Conservation (phyloP, 371 early-diverging fungal species). For the Mucor indicus region DNA sequence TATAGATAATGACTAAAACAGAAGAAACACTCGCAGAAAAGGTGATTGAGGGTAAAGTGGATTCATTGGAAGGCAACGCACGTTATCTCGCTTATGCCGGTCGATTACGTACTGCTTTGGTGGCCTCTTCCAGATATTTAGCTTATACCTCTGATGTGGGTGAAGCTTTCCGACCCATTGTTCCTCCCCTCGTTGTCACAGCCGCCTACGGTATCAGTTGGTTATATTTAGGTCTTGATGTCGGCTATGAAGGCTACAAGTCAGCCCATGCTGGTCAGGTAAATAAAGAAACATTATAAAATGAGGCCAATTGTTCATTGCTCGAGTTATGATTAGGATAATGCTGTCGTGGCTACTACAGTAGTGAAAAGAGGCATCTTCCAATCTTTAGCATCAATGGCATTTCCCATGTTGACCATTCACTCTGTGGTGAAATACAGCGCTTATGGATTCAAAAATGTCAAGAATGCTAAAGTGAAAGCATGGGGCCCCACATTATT, state of each 20-base stretch:
- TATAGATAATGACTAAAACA: neutral
- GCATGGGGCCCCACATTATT: conserved; percentile 67
- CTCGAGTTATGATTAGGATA: conserved; percentile 19
- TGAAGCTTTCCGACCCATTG: conserved; percentile 77
- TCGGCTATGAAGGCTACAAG: conserved; percentile 71
- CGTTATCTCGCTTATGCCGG: conserved; percentile 69
- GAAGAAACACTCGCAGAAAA: conserved; percentile 17
- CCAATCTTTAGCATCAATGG: conserved; percentile 70
- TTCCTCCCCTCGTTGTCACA: conserved; percentile 54
- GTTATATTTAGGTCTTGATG: conserved; percentile 64
- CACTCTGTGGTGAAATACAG: conserved; percentile 73
- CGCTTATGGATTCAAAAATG: conserved; percentile 54
- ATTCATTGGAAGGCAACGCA: conserved; percentile 53
- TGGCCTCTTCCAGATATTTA: conserved; percentile 59
- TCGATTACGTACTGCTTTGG: conserved; percentile 57
- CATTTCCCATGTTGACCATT: conserved; percentile 71
- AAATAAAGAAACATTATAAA: too few relatives aligned
- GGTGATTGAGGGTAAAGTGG: conserved; percentile 42
- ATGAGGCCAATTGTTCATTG: neutral
- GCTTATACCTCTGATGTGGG: conserved; percentile 77
- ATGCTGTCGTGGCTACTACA: conserved; percentile 50
- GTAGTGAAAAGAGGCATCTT: conserved; percentile 67
- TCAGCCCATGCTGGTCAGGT: conserved; percentile 52
- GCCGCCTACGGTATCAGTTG: conserved; percentile 67
- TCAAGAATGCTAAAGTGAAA: conserved; percentile 48